Conservation (phyloP, 2,329 filamentous ascomycete species). For the Fusarium nelsonii region DNA sequence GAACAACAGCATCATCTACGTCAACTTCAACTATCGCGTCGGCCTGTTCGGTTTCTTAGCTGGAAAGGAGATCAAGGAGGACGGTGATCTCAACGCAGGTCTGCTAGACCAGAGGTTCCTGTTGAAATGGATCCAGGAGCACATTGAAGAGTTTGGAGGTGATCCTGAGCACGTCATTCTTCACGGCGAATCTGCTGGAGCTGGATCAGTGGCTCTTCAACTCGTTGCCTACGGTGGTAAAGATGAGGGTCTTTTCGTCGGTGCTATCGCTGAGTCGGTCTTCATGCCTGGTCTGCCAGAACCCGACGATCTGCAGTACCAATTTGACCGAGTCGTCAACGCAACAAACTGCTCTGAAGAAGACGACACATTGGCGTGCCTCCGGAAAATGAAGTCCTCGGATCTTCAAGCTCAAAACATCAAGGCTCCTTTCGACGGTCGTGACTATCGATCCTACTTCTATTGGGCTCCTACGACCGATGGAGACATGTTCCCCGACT, state of each 20-base stretch:
- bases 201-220: constrained; percentile 68
- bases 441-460: constrained; percentile 55
- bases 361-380: constrained; percentile 56
- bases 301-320: constrained; percentile 60
- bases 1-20: constrained; percentile 62
- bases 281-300: constrained; percentile 64
- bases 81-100: constrained; percentile 72
- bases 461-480: constrained; percentile 66
- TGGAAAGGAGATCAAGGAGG: constrained; percentile 64
- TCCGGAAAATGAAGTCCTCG: constrained; percentile 54
- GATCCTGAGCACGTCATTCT: constrained; percentile 70
- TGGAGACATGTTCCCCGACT: constrained; percentile 59
- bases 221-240: constrained; percentile 61
- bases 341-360: constrained; percentile 54
- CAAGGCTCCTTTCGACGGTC: constrained; percentile 56
- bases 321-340: constrained; percentile 57
- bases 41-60: constrained; percentile 73
- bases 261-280: constrained; percentile 60
- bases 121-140: constrained; percentile 70
- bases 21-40: constrained; percentile 74
- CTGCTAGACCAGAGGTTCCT: constrained; percentile 72
- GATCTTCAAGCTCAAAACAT: constrained; percentile 58
- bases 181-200: constrained; percentile 72
- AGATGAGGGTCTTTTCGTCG: constrained; percentile 60
- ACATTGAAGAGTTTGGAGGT: constrained; percentile 71